Percentiles rank a stretch among this genome's conserved stretches.
Evolutionary conservation across 768 basidiomycete genomes (phyloP).

Genomic region (Russula vinacea): DNA sequence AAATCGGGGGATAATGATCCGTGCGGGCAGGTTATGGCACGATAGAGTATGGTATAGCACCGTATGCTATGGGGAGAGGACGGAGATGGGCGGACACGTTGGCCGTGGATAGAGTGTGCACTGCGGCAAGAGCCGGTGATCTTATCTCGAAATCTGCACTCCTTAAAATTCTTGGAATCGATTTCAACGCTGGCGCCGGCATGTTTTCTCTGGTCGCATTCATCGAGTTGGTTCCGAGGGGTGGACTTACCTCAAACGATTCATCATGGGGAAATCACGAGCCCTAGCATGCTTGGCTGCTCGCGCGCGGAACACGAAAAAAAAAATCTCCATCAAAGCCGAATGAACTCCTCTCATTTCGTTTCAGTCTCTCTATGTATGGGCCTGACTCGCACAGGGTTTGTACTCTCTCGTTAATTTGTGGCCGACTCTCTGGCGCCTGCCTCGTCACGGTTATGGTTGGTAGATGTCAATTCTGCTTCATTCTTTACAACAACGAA

Average conservation of each 20-base stretch:
- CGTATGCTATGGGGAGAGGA: slow-evolving; percentile 21
- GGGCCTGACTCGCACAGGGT: slow-evolving; percentile 26
- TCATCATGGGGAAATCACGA: slow-evolving; percentile 23
- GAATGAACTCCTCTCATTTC: slow-evolving; percentile 16
- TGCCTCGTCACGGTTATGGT: slow-evolving; percentile 14
- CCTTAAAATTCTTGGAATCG: slow-evolving; percentile 29
- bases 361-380: slow-evolving; percentile 23
- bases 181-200: slow-evolving; percentile 28
- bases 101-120: slow-evolving; percentile 21
- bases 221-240: slow-evolving; percentile 28
- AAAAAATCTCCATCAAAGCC: slow-evolving; percentile 12
- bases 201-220: slow-evolving; percentile 27
- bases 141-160: slow-evolving; percentile 27
- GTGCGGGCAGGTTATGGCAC: slow-evolving; percentile 23
- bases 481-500: slow-evolving; percentile 25
- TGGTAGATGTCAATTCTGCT: slow-evolving; percentile 23
- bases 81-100: slow-evolving; percentile 29
- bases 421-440: slow-evolving; percentile 27
- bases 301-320: slow-evolving; percentile 11
- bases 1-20: slow-evolving; percentile 28
- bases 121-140: slow-evolving; percentile 22
- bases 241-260: slow-evolving; percentile 19
- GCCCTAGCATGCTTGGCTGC: slow-evolving; percentile 16
- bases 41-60: slow-evolving; percentile 22
- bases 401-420: slow-evolving; percentile 24